Percentiles rank a stretch among this genome's conserved stretches.
Evolutionary conservation across 2,329 filamentous ascomycete genomes (phyloP).

Genomic region (Apiospora marii): DNA sequence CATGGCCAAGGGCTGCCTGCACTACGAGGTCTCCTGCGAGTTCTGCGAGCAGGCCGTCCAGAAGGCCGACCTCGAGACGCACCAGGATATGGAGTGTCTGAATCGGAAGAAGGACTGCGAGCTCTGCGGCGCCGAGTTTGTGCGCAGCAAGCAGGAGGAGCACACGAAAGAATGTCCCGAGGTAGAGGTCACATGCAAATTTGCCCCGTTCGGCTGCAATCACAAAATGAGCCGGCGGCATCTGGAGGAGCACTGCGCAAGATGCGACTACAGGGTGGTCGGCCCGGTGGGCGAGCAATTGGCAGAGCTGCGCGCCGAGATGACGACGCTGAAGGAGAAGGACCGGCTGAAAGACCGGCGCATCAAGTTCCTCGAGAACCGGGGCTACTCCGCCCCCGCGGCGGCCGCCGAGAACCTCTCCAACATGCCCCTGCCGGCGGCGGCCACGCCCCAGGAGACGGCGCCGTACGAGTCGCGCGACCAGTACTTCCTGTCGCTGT

Average conservation of each 20-base stretch:
- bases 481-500: conserved; percentile 53
- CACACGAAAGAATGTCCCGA: conserved; percentile 59
- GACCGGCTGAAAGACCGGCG: conserved; percentile 50
- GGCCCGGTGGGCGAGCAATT: conserved; percentile 57
- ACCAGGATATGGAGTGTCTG: conserved; percentile 52
- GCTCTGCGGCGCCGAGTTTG: conserved; percentile 55
- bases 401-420: conserved; percentile 35
- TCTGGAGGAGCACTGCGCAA: conserved; percentile 53
- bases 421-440: conserved; percentile 37
- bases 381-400: conserved; percentile 38
- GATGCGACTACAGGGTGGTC: conserved; percentile 61
- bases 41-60: conserved; percentile 61
- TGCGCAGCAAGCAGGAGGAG: conserved; percentile 53
- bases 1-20: conserved; percentile 60
- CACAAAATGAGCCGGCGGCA: conserved; percentile 48
- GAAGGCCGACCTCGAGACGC: conserved; percentile 55
- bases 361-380: conserved; percentile 52
- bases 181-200: conserved; percentile 52
- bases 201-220: conserved; percentile 57
- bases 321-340: conserved; percentile 51
- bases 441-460: conserved; percentile 30
- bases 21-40: conserved; percentile 59
- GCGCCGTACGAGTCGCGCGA: conserved; percentile 50
- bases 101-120: conserved; percentile 58
- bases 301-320: conserved; percentile 57